These are phyloP conservation scores for Amanita fuliginea DNA, from an alignment of 768 basidiomycete species.

Conservation along the genomic window DNA sequence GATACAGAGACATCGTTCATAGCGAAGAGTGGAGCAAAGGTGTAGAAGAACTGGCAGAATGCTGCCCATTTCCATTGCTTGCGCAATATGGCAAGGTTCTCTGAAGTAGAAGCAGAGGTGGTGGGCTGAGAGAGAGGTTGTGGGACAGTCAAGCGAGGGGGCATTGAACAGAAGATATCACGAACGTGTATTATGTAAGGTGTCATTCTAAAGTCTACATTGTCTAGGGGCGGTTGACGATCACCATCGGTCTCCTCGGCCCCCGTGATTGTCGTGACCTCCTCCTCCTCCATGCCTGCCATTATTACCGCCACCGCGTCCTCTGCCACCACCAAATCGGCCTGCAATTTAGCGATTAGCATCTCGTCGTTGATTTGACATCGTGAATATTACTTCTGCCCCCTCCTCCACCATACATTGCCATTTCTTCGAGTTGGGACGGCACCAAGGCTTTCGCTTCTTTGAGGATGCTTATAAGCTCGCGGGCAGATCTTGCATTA, in stretches of 20 bases:
- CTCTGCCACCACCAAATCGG: constrained; percentile 29
- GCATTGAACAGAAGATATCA: constrained; percentile 24
- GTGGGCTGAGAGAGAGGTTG: constrained; percentile 7
- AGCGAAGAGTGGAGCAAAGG: constrained; percentile 65
- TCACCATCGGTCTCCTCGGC: constrained; percentile 22
- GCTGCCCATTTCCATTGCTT: constrained; percentile 90
- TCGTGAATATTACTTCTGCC: constrained; percentile 44
- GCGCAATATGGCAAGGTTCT: constrained; percentile 46
- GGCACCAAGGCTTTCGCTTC: constrained; percentile 85
- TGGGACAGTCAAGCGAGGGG: constrained; percentile 39
- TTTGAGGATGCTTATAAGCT: constrained; percentile 74
- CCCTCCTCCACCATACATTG: constrained; percentile 74
- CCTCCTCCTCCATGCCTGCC: constrained; percentile 34
- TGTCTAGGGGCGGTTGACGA: background rate
- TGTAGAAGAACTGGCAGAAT: constrained; percentile 83
- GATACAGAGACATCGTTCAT: constrained; percentile 58
- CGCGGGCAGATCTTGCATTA: constrained; percentile 89
- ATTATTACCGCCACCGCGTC: constrained; percentile 32
- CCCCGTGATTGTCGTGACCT: constrained; percentile 27
- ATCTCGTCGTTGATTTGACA: background rate
- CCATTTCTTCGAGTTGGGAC: constrained; percentile 89
- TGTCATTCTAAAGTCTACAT: constrained; percentile 13
- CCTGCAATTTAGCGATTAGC: constrained; percentile 10
- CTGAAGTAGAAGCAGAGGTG: constrained; percentile 11
- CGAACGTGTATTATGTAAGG: constrained; percentile 12